Evolutionary conservation across 176 grass and related monocot species (phyloP), one percentile per base, ranked within the genome.

Genomic region (Ampelocalamus luodianensis): DNA sequence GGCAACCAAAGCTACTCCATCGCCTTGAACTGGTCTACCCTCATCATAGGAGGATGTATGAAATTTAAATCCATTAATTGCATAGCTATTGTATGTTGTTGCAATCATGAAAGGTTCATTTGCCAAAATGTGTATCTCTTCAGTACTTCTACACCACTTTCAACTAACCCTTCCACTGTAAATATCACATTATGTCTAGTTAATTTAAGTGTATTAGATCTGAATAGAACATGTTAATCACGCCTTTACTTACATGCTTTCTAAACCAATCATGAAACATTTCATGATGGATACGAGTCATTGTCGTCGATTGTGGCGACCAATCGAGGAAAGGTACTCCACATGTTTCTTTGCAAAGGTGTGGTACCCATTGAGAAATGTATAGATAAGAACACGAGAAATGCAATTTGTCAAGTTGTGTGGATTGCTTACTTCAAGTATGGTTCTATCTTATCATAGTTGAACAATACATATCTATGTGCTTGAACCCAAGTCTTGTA

Each of bases 41-140:
- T 14, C 79, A 60, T 82, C 66, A 60, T 26, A 20, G 2, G 49
- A 82, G 11, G 10, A 16, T 13, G 66, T 82, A 71, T 82, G 66
- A 37, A 71, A 82, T 32, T 27, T 71, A 38, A 60, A 71, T 20
- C 79, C 79, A 59, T 70, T 60, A 32, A 82, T 82, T 1, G 51
- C 26, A 22, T 61, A 82, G n/a, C 80, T 82, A 34, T 5, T 59
- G 11, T 82, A 71, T 16, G 7, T 44, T 34, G n/a, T 82, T 34
- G 80, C 53, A 60, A 82, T 27, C 50, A 59, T 58, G 22, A 82
- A 82, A 60, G 67, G 66, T 3, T 56, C 79, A 42, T 70, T 69
- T 9, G 79, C 50, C 12, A 81, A 81, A 55, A 69, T 80, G n/a
- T 68, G 63, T n/a, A 80, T 68, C 20, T 80, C 78, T 68, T 81